Evolutionary conservation across 768 basidiomycete genomes (phyloP).

Genomic region (Russula sp.): DNA sequence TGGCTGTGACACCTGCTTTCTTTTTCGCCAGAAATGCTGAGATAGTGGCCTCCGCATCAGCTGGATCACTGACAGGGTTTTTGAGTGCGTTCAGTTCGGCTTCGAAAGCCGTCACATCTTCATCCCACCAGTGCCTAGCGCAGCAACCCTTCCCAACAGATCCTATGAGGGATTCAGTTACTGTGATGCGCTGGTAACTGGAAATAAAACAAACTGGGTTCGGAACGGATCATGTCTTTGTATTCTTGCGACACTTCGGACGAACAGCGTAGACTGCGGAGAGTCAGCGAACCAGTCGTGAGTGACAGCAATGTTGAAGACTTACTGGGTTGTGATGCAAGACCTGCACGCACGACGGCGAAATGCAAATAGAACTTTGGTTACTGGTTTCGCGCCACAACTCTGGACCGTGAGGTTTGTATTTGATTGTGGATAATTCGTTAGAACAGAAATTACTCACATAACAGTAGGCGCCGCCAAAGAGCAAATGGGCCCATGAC

Average conservation of each 20-base stretch:
- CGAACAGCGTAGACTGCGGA: constrained; percentile 1
- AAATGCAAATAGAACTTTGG: constrained; percentile 19
- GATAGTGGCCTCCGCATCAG: neutral
- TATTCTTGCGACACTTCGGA: neutral
- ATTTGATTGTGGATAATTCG: neutral
- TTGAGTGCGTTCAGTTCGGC: neutral
- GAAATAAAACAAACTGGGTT: neutral
- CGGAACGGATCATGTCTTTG: constrained; percentile 3
- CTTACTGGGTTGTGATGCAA: constrained; percentile 21
- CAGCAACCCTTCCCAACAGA: neutral
- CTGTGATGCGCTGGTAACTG: neutral
- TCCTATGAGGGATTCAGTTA: constrained; percentile 1
- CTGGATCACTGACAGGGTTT: neutral
- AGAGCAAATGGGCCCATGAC: constrained; percentile 24
- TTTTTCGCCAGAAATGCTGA: constrained; percentile 3
- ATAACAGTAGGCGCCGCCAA: constrained; percentile 24
- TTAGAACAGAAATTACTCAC: constrained; percentile 1
- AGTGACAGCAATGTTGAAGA: neutral
- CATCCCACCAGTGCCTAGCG: constrained; percentile 18
- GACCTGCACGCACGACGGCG: constrained; percentile 27
- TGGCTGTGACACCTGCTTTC: constrained; percentile 2
- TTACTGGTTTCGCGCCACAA: constrained; percentile 24
- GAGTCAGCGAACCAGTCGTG: neutral
- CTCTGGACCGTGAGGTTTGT: constrained; percentile 3
- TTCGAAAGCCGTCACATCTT: constrained; percentile 6